Evolutionary conservation across 169 alveolate genomes (phyloP), one percentile per base, ranked within the genome.

Genomic region (Perkinsus marinus): DNA sequence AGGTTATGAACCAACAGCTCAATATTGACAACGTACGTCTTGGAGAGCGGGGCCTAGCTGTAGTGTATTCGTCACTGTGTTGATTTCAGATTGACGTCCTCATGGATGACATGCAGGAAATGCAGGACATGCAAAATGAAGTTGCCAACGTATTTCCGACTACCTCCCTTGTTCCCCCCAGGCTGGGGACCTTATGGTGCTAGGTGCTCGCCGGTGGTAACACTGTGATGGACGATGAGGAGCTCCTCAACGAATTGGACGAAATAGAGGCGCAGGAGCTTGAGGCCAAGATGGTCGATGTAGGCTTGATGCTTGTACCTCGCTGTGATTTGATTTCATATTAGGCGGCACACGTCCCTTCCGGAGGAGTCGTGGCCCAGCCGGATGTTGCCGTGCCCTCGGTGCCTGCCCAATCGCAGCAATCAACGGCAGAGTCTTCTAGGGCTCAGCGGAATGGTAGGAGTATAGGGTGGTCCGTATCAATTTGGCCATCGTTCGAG

Each of bases 121-220:
- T 89, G 57, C 90, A 92, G 92, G 93, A 92, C 39, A 39, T 90
- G 46, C 93, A 92, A 91, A 90, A 92, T 17, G 93, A 92, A n/a
- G 92, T 92, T 6, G n/a, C n/a, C n/a, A n/a, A n/a, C n/a, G n/a
- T n/a, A n/a, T n/a, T n/a, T n/a, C n/a, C n/a, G n/a, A n/a, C n/a
- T n/a, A n/a, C n/a, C n/a, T n/a, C n/a, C n/a, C n/a, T n/a, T n/a
- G n/a, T n/a, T n/a, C n/a, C n/a, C n/a, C n/a, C n/a, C n/a, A 41
- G 46, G 46, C 19, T 41, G 46, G 3, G 46, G 10, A 16, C 7
- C 79, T 19, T 2, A 13, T 57, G 34, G 26, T 57, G 26, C 79
- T 57, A 57, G 79, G 79, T 57, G 9, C 79, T 57, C 7, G 7
- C 79, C 22, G 7, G 36, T 19, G 79, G 79, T 26, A 57, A 57